These are phyloP conservation scores for Luffa aegyptiaca DNA, from an alignment of 306 rosid genomes.

Conservation along the genomic window DNA sequence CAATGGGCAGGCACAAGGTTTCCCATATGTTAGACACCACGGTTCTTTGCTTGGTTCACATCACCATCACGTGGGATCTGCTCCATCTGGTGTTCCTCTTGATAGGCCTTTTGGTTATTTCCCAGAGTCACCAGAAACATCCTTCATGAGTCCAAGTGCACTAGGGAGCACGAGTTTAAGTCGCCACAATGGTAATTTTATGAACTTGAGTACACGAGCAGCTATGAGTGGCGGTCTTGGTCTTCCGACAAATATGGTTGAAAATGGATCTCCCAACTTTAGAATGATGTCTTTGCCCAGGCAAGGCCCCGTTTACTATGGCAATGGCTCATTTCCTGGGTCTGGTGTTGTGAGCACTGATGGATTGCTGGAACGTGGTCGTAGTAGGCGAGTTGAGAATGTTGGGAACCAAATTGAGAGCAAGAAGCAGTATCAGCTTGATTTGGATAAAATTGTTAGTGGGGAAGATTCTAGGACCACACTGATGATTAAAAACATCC, in stretches of 20 bases:
- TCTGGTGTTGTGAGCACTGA: conserved; percentile 35
- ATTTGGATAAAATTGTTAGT: conserved; percentile 60
- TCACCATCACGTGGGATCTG: conserved; percentile 76
- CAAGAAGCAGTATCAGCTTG: conserved; percentile 88
- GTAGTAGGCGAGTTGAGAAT: conserved; percentile 61
- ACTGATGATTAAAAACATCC: conserved; percentile 90
- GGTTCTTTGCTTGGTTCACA: conserved; percentile 54
- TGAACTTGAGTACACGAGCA: conserved; percentile 47
- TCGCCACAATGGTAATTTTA: conserved; percentile 50
- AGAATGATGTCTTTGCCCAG: conserved; percentile 74
- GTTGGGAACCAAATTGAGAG: conserved; percentile 49
- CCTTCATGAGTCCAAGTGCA: conserved; percentile 41
- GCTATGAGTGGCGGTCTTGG: conserved; percentile 44
- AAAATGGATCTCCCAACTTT: conserved; percentile 57
- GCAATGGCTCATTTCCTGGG: conserved; percentile 61
- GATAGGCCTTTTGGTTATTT: conserved; percentile 67
- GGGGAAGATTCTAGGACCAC: conserved; percentile 93
- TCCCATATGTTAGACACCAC: conserved; percentile 33
- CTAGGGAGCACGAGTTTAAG: conserved; percentile 48
- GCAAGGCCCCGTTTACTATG: conserved; percentile 53
- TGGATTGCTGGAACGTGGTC: conserved; percentile 50
- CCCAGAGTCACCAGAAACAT: conserved; percentile 74
- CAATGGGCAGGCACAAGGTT: conserved; percentile 64
- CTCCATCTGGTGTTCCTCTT: conserved; percentile 77
- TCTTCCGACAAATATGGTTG: conserved; percentile 52